Conservation (phyloP, 495 filamentous ascomycete genomes). For the Xylaria cubensis region DNA sequence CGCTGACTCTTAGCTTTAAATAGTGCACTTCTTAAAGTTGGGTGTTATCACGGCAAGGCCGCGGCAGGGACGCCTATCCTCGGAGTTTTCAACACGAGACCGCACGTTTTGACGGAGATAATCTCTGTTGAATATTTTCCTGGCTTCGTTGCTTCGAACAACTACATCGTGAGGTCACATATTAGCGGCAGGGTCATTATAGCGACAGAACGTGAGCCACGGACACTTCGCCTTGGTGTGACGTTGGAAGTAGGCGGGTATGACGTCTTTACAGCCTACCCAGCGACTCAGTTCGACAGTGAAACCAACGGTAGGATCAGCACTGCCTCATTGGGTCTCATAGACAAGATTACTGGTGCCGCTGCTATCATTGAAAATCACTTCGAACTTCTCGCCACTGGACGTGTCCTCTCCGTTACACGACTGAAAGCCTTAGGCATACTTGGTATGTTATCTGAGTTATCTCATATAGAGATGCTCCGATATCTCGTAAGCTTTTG, state of each 20-base stretch:
- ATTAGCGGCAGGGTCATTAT: conserved; percentile 67
- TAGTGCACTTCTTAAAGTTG: conserved; percentile 72
- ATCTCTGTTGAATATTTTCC: conserved; percentile 74
- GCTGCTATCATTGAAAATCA: conserved; percentile 72
- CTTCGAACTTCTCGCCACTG: conserved; percentile 63
- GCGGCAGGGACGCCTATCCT: conserved; percentile 75
- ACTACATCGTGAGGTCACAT: conserved; percentile 78
- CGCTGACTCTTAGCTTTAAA: background rate
- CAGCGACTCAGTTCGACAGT: conserved; percentile 62
- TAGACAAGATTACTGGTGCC: conserved; percentile 89
- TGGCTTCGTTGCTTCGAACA: conserved; percentile 59
- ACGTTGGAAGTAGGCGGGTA: conserved; percentile 69
- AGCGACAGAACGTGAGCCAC: conserved; percentile 48
- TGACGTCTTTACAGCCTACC: conserved; percentile 82
- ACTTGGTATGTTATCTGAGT: conserved; percentile 58
- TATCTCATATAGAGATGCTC: background rate
- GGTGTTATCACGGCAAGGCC: conserved; percentile 69
- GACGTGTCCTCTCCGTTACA: conserved; percentile 66
- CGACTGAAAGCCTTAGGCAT: conserved; percentile 81
- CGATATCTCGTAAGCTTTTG: background rate
- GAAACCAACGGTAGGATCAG: conserved; percentile 44
- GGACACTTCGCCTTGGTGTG: conserved; percentile 60
- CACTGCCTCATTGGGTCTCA: conserved; percentile 76
- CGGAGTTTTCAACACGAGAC: conserved; percentile 81
- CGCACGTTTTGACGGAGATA: conserved; percentile 64